These are phyloP conservation scores for Vanrija sp. DNA, from an alignment of 1,284 basidiomycete genomes.

Conservation along the genomic window DNA sequence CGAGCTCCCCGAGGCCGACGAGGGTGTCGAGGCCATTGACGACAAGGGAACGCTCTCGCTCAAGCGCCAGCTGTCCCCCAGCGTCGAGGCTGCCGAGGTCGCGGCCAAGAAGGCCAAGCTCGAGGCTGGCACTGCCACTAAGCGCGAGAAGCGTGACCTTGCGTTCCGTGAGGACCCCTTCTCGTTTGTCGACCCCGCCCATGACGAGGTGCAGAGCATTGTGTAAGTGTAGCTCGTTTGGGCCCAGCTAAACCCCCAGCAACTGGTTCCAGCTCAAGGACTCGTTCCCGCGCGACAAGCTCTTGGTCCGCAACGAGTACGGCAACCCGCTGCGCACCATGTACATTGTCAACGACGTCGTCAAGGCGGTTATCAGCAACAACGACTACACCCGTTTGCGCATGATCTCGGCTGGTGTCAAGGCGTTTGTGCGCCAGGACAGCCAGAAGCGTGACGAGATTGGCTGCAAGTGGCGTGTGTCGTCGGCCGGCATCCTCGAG, in stretches of 20 bases:
- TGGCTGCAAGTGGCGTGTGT: constrained; percentile 60
- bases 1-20: constrained; percentile 8
- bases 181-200: constrained; percentile 67
- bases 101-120: constrained; percentile 21
- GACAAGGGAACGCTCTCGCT: constrained; percentile 20
- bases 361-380: constrained; percentile 70
- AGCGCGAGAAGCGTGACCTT: constrained; percentile 50
- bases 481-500: constrained; percentile 78
- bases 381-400: constrained; percentile 85
- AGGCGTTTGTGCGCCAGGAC: constrained; percentile 61
- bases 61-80: constrained; percentile 27
- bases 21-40: constrained; percentile 17
- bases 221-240: constrained; percentile 20
- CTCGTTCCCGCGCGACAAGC: constrained; percentile 59
- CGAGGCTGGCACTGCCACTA: constrained; percentile 14
- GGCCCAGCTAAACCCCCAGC: constrained; percentile 47
- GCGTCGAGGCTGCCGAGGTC: constrained; percentile 11
- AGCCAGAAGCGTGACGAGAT: constrained; percentile 48
- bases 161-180: constrained; percentile 86
- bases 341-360: constrained; percentile 82
- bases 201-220: constrained; percentile 61
- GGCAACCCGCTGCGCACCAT: constrained; percentile 74
- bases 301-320: constrained; percentile 82
- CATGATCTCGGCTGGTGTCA: constrained; percentile 86
- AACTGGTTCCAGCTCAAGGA: constrained; percentile 68